Conservation (phyloP, 208 protist genomes). For the Crithidia bombi region DNA sequence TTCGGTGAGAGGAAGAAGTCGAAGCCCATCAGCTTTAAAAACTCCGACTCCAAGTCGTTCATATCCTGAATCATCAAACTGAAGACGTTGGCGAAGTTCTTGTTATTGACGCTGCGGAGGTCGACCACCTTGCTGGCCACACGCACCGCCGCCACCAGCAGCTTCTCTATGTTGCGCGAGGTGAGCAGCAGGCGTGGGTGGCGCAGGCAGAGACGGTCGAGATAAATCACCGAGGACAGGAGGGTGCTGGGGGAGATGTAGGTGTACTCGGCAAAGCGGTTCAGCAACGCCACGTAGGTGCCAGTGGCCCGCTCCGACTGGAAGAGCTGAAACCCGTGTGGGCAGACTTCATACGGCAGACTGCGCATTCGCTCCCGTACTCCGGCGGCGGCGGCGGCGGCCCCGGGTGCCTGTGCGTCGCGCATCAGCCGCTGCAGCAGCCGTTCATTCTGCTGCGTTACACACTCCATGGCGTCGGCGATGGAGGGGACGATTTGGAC, state of each 20-base stretch:
- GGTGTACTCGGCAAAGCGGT: slow-evolving; percentile 63
- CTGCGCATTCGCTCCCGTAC: slow-evolving; percentile 25
- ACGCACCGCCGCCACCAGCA: slow-evolving; percentile 79
- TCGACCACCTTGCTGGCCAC: slow-evolving; percentile 88
- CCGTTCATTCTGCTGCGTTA: slow-evolving; percentile 53
- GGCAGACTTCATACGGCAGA: slow-evolving; percentile 33
- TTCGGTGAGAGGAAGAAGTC: slow-evolving; percentile 75
- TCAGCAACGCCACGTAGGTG: slow-evolving; percentile 41
- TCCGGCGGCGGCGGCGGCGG: neutral
- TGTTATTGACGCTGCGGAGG: slow-evolving; percentile 87
- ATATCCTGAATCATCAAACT: slow-evolving; percentile 63
- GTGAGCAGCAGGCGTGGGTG: slow-evolving; percentile 67
- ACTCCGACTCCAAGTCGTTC: slow-evolving; percentile 76
- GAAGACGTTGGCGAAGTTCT: slow-evolving; percentile 81
- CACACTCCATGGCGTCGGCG: slow-evolving; percentile 59
- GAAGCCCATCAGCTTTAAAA: slow-evolving; percentile 77
- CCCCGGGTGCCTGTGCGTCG: slow-evolving; percentile 6
- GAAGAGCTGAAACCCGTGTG: slow-evolving; percentile 37
- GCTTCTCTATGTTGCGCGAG: slow-evolving; percentile 62
- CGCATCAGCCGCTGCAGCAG: slow-evolving; percentile 28
- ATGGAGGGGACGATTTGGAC: slow-evolving; percentile 77
- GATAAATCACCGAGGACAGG: slow-evolving; percentile 75
- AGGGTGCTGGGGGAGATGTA: slow-evolving; percentile 84
- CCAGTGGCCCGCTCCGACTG: slow-evolving; percentile 26
- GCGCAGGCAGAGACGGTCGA: slow-evolving; percentile 77